phyloP scores from a whole-genome alignment of 1,139 yeast species.

The Groenewaldozyma sp. region DNA sequence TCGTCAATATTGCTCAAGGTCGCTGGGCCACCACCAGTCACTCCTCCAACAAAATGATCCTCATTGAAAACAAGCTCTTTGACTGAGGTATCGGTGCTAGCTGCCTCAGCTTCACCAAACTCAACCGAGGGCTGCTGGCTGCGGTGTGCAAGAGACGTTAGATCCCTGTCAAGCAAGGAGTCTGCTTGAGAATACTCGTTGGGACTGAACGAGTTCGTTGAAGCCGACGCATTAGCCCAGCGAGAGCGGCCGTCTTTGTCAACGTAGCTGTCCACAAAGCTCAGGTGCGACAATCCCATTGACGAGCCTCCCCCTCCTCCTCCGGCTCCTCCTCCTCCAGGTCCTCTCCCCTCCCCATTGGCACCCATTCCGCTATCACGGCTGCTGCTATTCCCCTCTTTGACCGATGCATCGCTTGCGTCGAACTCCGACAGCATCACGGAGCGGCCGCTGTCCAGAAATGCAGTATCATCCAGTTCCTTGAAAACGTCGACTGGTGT shows the following conservation, averaged over 20 bases:
- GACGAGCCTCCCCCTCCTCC: constrained; percentile 1
- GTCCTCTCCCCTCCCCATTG: not conserved
- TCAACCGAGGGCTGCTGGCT: not conserved
- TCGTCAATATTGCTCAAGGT: no score
- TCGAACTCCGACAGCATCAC: constrained; percentile 3
- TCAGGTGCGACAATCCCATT: constrained; percentile 22
- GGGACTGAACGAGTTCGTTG: constrained; percentile 9
- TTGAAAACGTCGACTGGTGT: constrained; percentile 40
- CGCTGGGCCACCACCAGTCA: not conserved
- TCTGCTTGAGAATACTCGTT: constrained; percentile 23
- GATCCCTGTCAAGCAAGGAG: constrained; percentile 28
- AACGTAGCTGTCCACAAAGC: constrained; percentile 34
- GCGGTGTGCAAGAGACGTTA: constrained; percentile 11
- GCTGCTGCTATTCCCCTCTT: no score
- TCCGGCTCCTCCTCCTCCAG: constrained; percentile 1
- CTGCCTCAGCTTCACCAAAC: constrained; percentile 23
- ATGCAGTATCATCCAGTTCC: constrained; percentile 37
- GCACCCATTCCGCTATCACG: not conserved
- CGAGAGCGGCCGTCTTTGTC: constrained; percentile 19
- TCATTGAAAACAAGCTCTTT: constrained; percentile 32
- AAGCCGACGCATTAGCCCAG: constrained; percentile 17
- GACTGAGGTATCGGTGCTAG: constrained; percentile 20
- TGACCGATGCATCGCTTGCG: constrained; percentile 1
- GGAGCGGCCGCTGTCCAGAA: constrained; percentile 11
- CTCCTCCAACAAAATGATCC: constrained; percentile 36